Conservation (phyloP, 495 filamentous ascomycete genomes). For the Penicillium cosmopolitanum region DNA sequence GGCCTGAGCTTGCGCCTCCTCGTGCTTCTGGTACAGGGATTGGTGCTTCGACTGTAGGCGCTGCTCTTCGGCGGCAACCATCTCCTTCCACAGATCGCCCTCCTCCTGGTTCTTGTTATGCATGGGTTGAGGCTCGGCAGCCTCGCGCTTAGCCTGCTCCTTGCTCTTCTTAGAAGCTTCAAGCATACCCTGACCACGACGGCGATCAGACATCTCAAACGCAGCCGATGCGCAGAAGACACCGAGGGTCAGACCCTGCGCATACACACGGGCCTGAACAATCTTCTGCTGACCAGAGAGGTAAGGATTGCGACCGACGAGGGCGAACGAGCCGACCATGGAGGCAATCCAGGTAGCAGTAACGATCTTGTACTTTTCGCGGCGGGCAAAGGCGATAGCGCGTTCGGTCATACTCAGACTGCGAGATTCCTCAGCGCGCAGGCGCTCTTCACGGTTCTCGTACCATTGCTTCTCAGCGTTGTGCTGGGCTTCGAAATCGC, state of each 20-base stretch:
- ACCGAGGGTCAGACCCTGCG: conserved; percentile 91
- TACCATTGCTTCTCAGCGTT: conserved; percentile 67
- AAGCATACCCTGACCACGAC: conserved; percentile 64
- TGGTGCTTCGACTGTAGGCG: conserved; percentile 62
- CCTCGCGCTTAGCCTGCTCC: conserved; percentile 58
- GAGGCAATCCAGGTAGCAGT: conserved; percentile 79
- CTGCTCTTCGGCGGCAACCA: conserved; percentile 79
- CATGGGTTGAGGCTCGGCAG: conserved; percentile 66
- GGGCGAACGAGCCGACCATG: conserved; percentile 74
- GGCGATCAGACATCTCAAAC: conserved; percentile 86
- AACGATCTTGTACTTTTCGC: conserved; percentile 91
- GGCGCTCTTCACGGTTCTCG: conserved; percentile 62
- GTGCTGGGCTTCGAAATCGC: conserved; percentile 68
- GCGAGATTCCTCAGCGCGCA: conserved; percentile 48
- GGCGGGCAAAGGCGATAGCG: conserved; percentile 62
- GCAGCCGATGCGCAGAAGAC: conserved; percentile 85
- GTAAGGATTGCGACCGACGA: conserved; percentile 80
- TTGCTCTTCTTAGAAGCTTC: conserved; percentile 62
- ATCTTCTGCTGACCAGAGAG: conserved; percentile 83
- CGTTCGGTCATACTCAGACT: conserved; percentile 60
- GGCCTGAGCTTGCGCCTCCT: conserved; percentile 17
- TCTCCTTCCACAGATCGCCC: conserved; percentile 91
- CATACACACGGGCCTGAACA: conserved; percentile 96
- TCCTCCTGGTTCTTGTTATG: conserved; percentile 63
- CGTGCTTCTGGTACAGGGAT: conserved; percentile 39